A percentile compares a stretch with the other conserved stretches of the same genome.
phyloP scores from a whole-genome alignment of 495 filamentous ascomycete genomes.

The Hypoxylon intermedium region DNA sequence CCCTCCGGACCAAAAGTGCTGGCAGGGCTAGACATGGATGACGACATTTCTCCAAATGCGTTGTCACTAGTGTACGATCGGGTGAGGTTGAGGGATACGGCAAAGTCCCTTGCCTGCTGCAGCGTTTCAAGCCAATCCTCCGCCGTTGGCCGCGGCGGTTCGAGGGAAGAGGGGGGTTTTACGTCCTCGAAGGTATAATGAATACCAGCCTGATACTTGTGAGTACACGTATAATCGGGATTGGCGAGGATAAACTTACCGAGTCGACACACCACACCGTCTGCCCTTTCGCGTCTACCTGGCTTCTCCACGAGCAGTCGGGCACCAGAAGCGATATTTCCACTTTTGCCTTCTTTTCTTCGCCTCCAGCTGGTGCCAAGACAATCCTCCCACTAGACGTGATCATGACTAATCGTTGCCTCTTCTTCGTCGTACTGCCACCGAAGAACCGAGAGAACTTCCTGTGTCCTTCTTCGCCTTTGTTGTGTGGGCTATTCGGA shows the following conservation, averaged over 20 bases:
- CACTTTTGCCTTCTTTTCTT: conserved; percentile 93
- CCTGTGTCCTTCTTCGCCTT: conserved; percentile 66
- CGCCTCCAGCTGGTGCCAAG: conserved; percentile 88
- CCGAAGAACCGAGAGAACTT: conserved; percentile 94
- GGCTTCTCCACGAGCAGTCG: conserved; percentile 77
- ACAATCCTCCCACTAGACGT: conserved; percentile 90
- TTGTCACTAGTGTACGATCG: conserved; percentile 74
- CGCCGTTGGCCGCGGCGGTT: conserved; percentile 34
- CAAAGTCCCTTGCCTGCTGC: conserved; percentile 81
- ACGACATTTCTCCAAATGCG: conserved; percentile 73
- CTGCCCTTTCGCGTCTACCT: conserved; percentile 81
- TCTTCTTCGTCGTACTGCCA: conserved; percentile 86
- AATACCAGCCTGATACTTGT: conserved; percentile 72
- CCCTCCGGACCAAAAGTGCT: conserved; percentile 69
- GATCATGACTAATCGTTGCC: conserved; percentile 92
- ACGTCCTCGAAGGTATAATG: conserved; percentile 93
- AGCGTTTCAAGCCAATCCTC: conserved; percentile 90
- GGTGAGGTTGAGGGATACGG: conserved; percentile 69
- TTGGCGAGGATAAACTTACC: conserved; percentile 62
- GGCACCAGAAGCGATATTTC: conserved; percentile 80
- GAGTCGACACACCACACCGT: conserved; percentile 92
- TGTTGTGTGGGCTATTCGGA: conserved; percentile 71
- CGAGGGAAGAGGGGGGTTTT: conserved; percentile 61
- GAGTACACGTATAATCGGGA: conserved; percentile 25
- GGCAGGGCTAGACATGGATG: conserved; percentile 74